Conservation (phyloP, 1,139 yeast genomes). For the Debaryomycetaceae sp. region DNA sequence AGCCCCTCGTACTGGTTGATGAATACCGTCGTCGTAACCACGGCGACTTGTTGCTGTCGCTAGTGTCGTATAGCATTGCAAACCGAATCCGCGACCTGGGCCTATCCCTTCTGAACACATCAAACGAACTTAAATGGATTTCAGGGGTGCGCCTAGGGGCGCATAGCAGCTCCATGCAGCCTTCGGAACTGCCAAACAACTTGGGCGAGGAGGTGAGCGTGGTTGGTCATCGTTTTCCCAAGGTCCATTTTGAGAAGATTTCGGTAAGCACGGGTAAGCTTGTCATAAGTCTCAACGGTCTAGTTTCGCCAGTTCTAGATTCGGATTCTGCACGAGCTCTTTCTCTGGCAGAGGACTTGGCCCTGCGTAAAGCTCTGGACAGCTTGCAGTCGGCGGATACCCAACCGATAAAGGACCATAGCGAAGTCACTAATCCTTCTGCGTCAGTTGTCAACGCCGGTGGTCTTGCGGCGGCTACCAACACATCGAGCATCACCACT, state of each 20-base stretch:
- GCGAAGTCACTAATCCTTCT: not conserved
- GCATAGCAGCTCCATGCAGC: constrained; percentile 22
- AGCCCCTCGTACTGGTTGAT: constrained; percentile 27
- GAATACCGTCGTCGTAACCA: constrained; percentile 20
- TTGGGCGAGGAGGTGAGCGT: constrained; percentile 85
- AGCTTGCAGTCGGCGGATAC: not conserved
- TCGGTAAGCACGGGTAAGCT: constrained; percentile 80
- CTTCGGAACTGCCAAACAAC: constrained; percentile 49
- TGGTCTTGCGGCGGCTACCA: not conserved
- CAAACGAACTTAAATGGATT: constrained; percentile 81
- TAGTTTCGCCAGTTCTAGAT: constrained; percentile 30
- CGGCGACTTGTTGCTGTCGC: constrained; percentile 28
- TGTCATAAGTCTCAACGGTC: constrained; percentile 62
- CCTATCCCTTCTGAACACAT: constrained; percentile 11
- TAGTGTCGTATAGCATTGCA: constrained; percentile 23
- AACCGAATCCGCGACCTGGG: constrained; percentile 17
- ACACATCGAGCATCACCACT: not conserved
- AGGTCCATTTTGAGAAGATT: constrained; percentile 73
- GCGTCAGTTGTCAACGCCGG: not conserved
- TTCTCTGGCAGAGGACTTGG: constrained; percentile 1
- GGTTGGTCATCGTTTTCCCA: constrained; percentile 87
- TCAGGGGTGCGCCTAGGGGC: constrained; percentile 80
- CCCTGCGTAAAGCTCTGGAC: not conserved
- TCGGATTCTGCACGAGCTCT: constrained; percentile 17
- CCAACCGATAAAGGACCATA: not conserved